Percentiles rank a stretch among this genome's conserved stretches.
These are phyloP conservation scores for Podospora anserina DNA, from an alignment of 495 filamentous ascomycete species.

Conservation along the genomic window DNA sequence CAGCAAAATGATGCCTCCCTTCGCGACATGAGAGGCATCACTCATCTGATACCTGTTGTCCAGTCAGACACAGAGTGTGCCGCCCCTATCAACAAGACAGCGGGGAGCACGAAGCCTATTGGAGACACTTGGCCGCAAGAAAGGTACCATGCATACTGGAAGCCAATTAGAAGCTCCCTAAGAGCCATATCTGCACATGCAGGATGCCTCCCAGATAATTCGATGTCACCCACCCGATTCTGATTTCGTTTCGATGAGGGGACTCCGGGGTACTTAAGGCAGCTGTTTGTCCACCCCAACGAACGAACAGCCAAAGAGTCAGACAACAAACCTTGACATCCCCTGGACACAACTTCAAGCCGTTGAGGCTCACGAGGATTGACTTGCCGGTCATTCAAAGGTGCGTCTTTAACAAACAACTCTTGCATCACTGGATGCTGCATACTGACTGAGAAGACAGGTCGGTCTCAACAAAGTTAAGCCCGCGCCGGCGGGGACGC, in stretches of 20 bases:
- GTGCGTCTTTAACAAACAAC: slow-evolving; percentile 3
- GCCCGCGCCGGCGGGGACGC: slow-evolving; percentile 12
- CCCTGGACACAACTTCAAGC: not conserved
- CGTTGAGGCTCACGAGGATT: not conserved
- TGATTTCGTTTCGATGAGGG: too few relatives aligned
- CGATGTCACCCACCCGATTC: not conserved
- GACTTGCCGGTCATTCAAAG: not conserved
- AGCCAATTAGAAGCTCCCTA: not conserved
- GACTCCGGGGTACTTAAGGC: not conserved
- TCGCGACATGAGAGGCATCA: not conserved
- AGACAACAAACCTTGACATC: not conserved
- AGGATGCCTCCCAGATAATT: not conserved
- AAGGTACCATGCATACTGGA: not conserved
- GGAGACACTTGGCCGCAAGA: not conserved
- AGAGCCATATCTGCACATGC: not conserved
- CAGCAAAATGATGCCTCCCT: not conserved
- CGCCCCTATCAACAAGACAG: not conserved
- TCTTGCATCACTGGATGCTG: too few relatives aligned
- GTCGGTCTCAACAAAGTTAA: not conserved
- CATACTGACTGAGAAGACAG: too few relatives aligned
- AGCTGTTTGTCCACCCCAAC: not conserved
- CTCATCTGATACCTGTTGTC: not conserved
- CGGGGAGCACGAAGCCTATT: not conserved
- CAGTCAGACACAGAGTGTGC: not conserved
- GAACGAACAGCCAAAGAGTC: not conserved